phyloP scores from a whole-genome alignment of 1,284 basidiomycete species.

The Ganoderma leucocontextum region DNA sequence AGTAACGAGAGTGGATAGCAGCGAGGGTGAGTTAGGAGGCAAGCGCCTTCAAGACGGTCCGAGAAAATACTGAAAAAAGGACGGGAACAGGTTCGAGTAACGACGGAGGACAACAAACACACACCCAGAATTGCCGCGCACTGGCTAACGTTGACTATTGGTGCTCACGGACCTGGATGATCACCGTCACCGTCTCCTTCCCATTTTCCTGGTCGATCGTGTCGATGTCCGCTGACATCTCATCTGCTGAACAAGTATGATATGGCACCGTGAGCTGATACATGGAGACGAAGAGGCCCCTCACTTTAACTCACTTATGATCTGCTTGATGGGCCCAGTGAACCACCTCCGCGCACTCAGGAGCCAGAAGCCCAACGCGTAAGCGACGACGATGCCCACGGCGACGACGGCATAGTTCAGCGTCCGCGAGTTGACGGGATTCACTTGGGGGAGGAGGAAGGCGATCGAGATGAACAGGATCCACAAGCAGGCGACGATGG shows the following conservation, averaged over 20 bases:
- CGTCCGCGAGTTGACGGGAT: slow-evolving; percentile 73
- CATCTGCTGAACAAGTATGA: no score
- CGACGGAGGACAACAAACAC: no score
- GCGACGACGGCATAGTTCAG: slow-evolving; percentile 80
- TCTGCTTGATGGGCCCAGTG: slow-evolving; percentile 70
- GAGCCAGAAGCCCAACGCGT: slow-evolving; percentile 71
- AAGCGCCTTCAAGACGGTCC: no score
- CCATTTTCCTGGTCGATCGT: not conserved
- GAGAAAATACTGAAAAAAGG: no score
- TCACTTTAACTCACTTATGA: slow-evolving; percentile 50
- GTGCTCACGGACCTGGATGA: not conserved
- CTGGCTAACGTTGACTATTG: no score
- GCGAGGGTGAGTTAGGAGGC: no score
- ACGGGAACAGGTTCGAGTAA: no score
- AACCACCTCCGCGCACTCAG: slow-evolving; percentile 77
- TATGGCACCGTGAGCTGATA: not conserved
- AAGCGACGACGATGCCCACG: slow-evolving; percentile 71
- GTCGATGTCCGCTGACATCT: not conserved
- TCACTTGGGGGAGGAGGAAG: slow-evolving; percentile 72
- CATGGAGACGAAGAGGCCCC: not conserved
- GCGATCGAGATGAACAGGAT: slow-evolving; percentile 70
- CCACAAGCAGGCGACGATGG: slow-evolving; percentile 62
- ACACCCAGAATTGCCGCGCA: no score
- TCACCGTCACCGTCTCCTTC: no score
- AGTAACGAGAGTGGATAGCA: no score